Evolutionary conservation across 2,329 filamentous ascomycete genomes (phyloP).

Genomic region (Davidsoniella australis): DNA sequence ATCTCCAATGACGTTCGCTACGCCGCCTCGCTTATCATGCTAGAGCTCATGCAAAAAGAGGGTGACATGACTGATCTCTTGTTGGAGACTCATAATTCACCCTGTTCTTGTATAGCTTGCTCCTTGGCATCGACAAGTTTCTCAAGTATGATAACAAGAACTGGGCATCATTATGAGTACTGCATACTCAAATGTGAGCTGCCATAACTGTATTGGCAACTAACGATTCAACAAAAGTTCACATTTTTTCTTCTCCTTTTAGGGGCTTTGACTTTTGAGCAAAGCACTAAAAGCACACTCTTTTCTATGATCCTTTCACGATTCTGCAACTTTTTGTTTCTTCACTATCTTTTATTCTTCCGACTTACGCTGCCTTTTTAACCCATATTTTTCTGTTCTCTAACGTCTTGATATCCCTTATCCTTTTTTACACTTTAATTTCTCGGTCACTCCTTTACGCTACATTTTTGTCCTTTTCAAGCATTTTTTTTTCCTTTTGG

Average conservation of each 20-base stretch:
- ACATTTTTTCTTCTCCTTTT: too few species aligned
- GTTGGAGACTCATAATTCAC: slow-evolving; percentile 4
- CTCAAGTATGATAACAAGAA: too few species aligned
- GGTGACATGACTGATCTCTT: slow-evolving; percentile 2
- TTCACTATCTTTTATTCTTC: neutral
- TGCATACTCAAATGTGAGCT: too few species aligned
- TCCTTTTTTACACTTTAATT: slow-evolving; percentile 11
- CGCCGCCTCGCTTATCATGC: slow-evolving; percentile 6
- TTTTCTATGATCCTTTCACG: slow-evolving; percentile 7
- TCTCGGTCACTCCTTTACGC: slow-evolving; percentile 7
- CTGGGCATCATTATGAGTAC: too few species aligned
- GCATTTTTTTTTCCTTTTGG: too few species aligned
- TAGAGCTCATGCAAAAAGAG: slow-evolving; percentile 1
- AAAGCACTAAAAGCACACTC: neutral
- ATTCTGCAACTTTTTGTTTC: slow-evolving; percentile 1
- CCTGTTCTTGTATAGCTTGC: too few species aligned
- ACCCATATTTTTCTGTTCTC: slow-evolving; percentile 2
- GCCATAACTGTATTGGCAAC: too few species aligned
- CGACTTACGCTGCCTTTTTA: slow-evolving; percentile 9
- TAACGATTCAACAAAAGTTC: too few species aligned
- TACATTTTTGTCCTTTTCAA: too few species aligned
- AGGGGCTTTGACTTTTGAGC: neutral
- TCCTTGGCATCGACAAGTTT: too few species aligned
- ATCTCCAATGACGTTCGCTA: slow-evolving; percentile 7
- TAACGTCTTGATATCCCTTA: slow-evolving; percentile 11